phyloP scores from a whole-genome alignment of 805 yeast species.

The Peterozyma xylosa region DNA sequence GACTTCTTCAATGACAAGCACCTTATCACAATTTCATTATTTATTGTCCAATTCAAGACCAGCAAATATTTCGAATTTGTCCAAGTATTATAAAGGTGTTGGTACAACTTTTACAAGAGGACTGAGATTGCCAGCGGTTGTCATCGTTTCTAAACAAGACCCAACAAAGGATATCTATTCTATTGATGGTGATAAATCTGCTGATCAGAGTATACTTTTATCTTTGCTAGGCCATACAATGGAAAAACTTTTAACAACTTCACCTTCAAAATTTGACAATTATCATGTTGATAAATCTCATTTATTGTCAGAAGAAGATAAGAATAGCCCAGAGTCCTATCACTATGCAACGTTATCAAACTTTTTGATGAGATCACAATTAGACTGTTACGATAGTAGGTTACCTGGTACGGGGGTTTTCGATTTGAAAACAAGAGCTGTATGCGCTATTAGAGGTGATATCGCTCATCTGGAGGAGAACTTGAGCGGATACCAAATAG shows the following conservation, averaged over 20 bases:
- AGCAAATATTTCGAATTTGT: conserved; percentile 36
- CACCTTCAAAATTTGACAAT: conserved; percentile 40
- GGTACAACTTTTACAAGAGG: conserved; percentile 31
- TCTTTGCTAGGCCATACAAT: conserved; percentile 72
- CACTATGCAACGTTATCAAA: conserved; percentile 66
- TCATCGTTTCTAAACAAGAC: conserved; percentile 39
- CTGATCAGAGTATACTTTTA: conserved; percentile 60
- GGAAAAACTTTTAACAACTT: conserved; percentile 67
- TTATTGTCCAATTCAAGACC: conserved; percentile 56
- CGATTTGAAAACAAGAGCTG: conserved; percentile 90
- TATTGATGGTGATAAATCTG: conserved; percentile 62
- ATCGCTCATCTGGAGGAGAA: conserved; percentile 41
- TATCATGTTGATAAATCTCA: conserved; percentile 11
- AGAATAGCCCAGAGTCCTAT: conserved; percentile 29
- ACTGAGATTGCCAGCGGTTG: conserved; percentile 44
- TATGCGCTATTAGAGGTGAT: conserved; percentile 78
- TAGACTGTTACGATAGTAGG: conserved; percentile 71
- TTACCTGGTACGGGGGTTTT: conserved; percentile 89
- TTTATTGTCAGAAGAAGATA: conserved; percentile 9
- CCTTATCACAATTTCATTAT: conserved; percentile 67
- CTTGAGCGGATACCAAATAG: conserved; percentile 62
- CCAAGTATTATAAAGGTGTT: conserved; percentile 33
- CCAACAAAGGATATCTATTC: conserved; percentile 40
- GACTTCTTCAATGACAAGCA: conserved; percentile 81
- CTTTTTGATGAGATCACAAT: conserved; percentile 81